Evolutionary conservation across 768 basidiomycete genomes (phyloP).

Genomic region (Pulveroboletus sp.): DNA sequence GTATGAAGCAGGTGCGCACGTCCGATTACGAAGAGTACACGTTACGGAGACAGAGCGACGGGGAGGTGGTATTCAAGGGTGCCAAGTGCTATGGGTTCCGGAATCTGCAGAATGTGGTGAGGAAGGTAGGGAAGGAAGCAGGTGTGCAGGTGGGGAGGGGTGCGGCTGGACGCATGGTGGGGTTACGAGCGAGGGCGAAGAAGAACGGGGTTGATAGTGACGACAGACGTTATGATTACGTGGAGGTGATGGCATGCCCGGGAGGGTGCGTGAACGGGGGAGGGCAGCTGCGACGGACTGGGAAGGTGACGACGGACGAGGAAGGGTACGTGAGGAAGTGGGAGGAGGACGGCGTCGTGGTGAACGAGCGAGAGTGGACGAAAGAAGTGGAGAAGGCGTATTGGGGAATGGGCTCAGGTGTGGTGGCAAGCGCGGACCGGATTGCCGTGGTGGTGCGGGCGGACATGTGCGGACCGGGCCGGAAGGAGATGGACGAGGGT

Average conservation of each 20-base stretch:
- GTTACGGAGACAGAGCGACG: slow-evolving; percentile 42
- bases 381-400: slow-evolving; percentile 78
- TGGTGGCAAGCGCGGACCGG: slow-evolving; percentile 29
- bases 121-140: slow-evolving; percentile 85
- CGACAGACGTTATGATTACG: slow-evolving; percentile 74
- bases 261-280: slow-evolving; percentile 97
- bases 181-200: slow-evolving; percentile 27
- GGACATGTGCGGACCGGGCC: slow-evolving; percentile 41
- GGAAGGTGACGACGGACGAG: slow-evolving; percentile 39
- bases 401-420: slow-evolving; percentile 46
- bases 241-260: slow-evolving; percentile 99
- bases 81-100: slow-evolving; percentile 97
- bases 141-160: slow-evolving; percentile 72
- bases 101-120: slow-evolving; percentile 94
- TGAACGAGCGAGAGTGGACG: slow-evolving; percentile 74
- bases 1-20: slow-evolving; percentile 60
- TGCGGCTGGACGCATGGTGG: slow-evolving; percentile 50
- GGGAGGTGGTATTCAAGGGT: slow-evolving; percentile 79
- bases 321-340: slow-evolving; percentile 70
- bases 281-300: slow-evolving; percentile 56
- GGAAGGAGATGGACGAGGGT: slow-evolving; percentile 34
- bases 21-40: slow-evolving; percentile 78
- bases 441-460: slow-evolving; percentile 38
- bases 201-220: slow-evolving; percentile 34
- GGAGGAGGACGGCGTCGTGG: slow-evolving; percentile 50